Conservation (phyloP, 2,329 filamentous ascomycete species). For the Pyricularia grisea region DNA sequence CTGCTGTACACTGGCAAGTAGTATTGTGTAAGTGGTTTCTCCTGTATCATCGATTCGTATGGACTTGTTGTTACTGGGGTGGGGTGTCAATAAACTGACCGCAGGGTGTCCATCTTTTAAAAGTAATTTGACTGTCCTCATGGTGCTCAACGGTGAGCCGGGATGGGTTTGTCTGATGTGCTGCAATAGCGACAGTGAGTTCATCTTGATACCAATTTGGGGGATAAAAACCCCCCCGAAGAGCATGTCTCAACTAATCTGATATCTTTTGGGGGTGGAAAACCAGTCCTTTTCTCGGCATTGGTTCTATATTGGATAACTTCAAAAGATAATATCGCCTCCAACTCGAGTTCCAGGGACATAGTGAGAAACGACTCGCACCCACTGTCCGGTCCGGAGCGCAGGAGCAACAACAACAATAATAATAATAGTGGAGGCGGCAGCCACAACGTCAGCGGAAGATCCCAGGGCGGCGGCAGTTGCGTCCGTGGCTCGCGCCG, state of each 20-base stretch:
- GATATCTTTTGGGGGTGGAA: no score
- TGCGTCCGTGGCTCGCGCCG: background rate
- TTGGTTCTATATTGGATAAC: slow-evolving; percentile 40
- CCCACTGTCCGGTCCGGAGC: background rate
- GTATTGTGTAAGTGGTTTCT: slow-evolving; percentile 34
- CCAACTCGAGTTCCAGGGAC: background rate
- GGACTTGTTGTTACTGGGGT: no score
- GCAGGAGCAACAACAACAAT: background rate
- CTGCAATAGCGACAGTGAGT: slow-evolving; percentile 53
- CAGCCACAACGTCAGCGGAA: background rate
- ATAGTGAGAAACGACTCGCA: background rate
- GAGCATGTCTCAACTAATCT: no score
- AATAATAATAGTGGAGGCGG: background rate
- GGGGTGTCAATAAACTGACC: no score
- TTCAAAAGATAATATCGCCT: slow-evolving; percentile 23
- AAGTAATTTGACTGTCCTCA: slow-evolving; percentile 47
- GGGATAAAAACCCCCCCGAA: no score
- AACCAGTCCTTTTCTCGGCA: slow-evolving; percentile 42
- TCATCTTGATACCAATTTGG: no score
- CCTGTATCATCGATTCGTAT: no score
- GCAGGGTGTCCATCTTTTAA: background rate
- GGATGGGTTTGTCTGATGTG: slow-evolving; percentile 58
- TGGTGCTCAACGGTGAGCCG: slow-evolving; percentile 47
- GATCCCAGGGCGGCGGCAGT: no score
- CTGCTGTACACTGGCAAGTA: slow-evolving; percentile 45